A percentile compares a stretch with the other conserved stretches of the same genome.
phyloP scores from a whole-genome alignment of 768 basidiomycete genomes.

The Leccinum barrowsii region DNA sequence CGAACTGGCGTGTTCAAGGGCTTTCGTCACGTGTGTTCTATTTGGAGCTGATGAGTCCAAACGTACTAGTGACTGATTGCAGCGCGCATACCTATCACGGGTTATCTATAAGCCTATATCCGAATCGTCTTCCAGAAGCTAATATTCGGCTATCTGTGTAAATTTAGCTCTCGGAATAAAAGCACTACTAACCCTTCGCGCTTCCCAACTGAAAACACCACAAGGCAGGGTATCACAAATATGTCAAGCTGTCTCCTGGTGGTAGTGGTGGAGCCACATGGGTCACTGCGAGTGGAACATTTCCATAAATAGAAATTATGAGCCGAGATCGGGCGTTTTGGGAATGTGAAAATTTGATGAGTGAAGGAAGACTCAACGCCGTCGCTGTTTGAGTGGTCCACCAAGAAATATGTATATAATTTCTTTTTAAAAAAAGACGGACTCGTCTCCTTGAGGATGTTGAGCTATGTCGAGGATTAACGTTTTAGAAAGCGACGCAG shows the following conservation, averaged over 20 bases:
- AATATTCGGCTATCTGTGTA: not conserved
- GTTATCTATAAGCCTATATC: not conserved
- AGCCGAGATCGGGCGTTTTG: conserved; percentile 20
- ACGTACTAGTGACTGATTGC: not conserved
- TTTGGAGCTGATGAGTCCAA: not conserved
- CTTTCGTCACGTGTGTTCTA: not conserved
- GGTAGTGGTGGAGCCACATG: not conserved
- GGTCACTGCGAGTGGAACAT: not conserved
- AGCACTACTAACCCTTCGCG: not conserved
- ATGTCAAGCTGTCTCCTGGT: not conserved
- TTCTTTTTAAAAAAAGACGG: not conserved
- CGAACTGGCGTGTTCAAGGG: not conserved
- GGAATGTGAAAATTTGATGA: conserved; percentile 20
- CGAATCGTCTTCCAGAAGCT: not conserved
- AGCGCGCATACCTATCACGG: not conserved
- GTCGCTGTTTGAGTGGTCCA: conserved; percentile 6
- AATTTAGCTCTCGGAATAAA: not conserved
- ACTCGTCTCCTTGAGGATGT: not conserved
- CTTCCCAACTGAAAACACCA: not conserved
- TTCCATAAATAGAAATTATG: conserved; percentile 25
- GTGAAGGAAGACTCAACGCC: conserved; percentile 22
- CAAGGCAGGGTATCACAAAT: not conserved
- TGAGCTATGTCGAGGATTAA: not conserved
- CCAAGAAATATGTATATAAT: not conserved
- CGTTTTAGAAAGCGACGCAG: not conserved